Base-by-base conservation (phyloP, 352 stramenopile genomes). In the Globisporangium spiculum region DNA sequence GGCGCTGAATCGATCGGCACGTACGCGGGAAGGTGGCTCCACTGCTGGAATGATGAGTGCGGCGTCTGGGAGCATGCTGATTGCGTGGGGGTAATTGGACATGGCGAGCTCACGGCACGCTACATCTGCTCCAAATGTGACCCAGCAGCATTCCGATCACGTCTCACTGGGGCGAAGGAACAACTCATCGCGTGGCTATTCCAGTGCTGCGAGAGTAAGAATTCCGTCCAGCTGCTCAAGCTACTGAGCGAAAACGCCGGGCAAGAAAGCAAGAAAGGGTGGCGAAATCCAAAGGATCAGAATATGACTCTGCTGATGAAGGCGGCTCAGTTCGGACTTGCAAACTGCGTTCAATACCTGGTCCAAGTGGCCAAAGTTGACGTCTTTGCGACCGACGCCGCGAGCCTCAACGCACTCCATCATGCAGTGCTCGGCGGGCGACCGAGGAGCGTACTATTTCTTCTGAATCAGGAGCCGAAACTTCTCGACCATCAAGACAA, bases 61-160 rank as follows among this genome's bases (percentile, higher is more conserved):
- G 74, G 73, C 36, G 63, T 77, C 46, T 92, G 84, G 84, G 81
- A 92, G 67, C 86, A 94, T 60, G 83, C 83, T 6, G 84, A 91
- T 16, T 94, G 86, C 63, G 80, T 92, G 27, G 85, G 85, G 10
- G 61, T 85, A 54, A 64, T 91, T 44, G 70, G 70, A 52, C 63
- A 36, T 36, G 74, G 75, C 22, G 63, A 65, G 5, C 54, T 52
- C 32, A 32, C 68, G 24, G 30, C 53, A 5, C 80, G 74, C 14
- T 90, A 88, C 65, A 57, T 69, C 10, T 92, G 84, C 50, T 78
- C 71, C 44, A 79, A 72, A 36, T 93, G 84, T 67, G 80, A 91
- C 46, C 60, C 62, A 3, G 53, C 65, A 0, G 66, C 75, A 16
- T 90, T 78, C 46, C 60, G 70, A 22, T 36, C 54, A n/a, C 78